These are phyloP conservation scores for Lenzites betulinus DNA, from an alignment of 768 basidiomycete species.

Conservation along the genomic window DNA sequence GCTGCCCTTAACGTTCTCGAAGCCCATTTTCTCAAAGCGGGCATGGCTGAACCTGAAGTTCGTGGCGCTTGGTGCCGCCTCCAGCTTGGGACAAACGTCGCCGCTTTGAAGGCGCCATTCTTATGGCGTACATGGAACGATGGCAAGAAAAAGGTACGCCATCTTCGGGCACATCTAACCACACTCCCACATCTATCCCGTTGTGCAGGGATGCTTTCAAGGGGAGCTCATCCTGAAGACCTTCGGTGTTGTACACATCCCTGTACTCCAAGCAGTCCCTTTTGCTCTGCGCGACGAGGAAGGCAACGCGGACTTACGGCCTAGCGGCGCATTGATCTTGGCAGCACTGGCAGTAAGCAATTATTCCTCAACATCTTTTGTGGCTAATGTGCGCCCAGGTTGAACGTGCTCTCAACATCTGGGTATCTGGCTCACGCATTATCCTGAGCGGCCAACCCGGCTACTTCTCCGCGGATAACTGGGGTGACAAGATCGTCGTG, in stretches of 20 bases:
- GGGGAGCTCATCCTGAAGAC: background rate
- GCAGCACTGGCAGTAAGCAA: background rate
- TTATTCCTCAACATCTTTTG: background rate
- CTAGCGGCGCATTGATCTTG: background rate
- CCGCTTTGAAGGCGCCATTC: background rate
- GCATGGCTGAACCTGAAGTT: background rate
- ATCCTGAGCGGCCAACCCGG: background rate
- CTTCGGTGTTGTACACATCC: background rate
- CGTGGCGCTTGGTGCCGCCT: background rate
- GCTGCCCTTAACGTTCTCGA: background rate
- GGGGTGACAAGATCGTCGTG: background rate
- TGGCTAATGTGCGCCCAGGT: background rate
- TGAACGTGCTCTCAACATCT: background rate
- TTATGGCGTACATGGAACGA: background rate
- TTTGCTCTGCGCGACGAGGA: background rate
- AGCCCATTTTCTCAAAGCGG: background rate
- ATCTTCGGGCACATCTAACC: too few species aligned
- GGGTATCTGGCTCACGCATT: background rate
- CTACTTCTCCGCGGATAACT: background rate
- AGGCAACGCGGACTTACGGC: too few species aligned
- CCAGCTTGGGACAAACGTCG: background rate
- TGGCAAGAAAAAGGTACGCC: background rate
- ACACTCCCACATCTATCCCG: too few species aligned
- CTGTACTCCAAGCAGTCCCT: background rate
- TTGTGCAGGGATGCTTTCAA: background rate